phyloP scores from a whole-genome alignment of 1,139 yeast genomes.

The Sugiyamaella neomexicana region DNA sequence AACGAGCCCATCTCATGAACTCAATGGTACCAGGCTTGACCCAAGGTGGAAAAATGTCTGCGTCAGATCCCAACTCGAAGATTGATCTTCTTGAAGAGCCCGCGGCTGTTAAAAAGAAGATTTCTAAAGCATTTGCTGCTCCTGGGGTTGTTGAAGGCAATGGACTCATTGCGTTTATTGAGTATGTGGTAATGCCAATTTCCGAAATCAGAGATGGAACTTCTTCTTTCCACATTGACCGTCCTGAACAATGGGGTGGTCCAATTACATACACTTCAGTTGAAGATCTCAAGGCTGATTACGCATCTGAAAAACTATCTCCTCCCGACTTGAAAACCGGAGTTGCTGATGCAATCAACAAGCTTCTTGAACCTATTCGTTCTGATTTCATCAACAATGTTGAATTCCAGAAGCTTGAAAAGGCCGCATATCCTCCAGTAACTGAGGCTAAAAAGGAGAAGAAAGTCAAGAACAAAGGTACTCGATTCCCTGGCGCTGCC shows the following conservation, averaged over 20 bases:
- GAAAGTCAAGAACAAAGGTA: slow-evolving; percentile 78
- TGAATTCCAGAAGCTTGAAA: slow-evolving; percentile 74
- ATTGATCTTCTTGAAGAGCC: slow-evolving; percentile 91
- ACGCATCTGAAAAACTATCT: slow-evolving; percentile 66
- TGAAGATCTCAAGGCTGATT: slow-evolving; percentile 72
- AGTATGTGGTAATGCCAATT: slow-evolving; percentile 82
- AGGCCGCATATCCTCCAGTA: slow-evolving; percentile 80
- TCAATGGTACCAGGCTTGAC: slow-evolving; percentile 97
- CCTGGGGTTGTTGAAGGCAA: slow-evolving; percentile 92
- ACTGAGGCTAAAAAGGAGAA: slow-evolving; percentile 58
- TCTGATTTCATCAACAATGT: slow-evolving; percentile 59
- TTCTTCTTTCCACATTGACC: slow-evolving; percentile 68
- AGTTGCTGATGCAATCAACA: slow-evolving; percentile 80
- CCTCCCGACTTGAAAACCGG: slow-evolving; percentile 96
- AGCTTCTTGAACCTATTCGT: slow-evolving; percentile 79
- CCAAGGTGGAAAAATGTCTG: slow-evolving; percentile 98
- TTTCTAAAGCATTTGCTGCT: slow-evolving; percentile 89
- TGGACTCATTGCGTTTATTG: slow-evolving; percentile 83
- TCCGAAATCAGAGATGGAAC: slow-evolving; percentile 63
- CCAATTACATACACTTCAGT: slow-evolving; percentile 69
- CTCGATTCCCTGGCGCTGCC: slow-evolving; percentile 70
- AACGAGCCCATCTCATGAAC: slow-evolving; percentile 98
- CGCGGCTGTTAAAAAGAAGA: slow-evolving; percentile 82
- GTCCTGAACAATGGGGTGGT: slow-evolving; percentile 98
- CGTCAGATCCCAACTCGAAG: slow-evolving; percentile 97